Conservation (phyloP, 495 filamentous ascomycete species). For the Penicillium alfredii region DNA sequence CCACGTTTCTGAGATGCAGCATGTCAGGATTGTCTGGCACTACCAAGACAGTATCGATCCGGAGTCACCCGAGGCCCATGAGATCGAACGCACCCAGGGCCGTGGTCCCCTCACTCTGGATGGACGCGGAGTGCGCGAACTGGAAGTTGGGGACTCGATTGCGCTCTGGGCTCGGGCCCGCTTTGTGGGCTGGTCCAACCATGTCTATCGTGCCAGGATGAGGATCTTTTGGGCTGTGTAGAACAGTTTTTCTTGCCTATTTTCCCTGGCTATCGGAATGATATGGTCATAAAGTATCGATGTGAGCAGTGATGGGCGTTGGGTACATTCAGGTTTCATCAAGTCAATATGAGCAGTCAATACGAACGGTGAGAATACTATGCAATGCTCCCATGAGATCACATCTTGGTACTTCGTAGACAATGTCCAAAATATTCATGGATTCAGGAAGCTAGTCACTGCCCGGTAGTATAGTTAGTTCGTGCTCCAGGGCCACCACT, state of each 20-base stretch:
- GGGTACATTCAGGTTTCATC: too few species aligned
- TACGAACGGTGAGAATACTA: too few species aligned
- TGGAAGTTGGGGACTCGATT: constrained; percentile 59
- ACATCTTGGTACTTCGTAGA: too few species aligned
- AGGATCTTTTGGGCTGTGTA: constrained; percentile 60
- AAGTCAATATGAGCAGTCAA: too few species aligned
- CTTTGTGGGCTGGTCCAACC: constrained; percentile 58
- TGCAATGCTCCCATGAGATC: too few species aligned
- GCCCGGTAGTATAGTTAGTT: constrained; percentile 1
- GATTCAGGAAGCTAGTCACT: background rate
- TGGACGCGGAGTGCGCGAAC: constrained; percentile 49
- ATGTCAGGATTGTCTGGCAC: constrained; percentile 53
- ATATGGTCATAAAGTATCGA: too few species aligned
- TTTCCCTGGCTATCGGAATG: too few species aligned
- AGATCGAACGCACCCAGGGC: constrained; percentile 35
- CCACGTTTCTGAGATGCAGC: constrained; percentile 23
- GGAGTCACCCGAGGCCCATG: constrained; percentile 39
- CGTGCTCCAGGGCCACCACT: constrained; percentile 1
- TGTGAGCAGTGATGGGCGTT: too few species aligned
- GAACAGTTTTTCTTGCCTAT: too few species aligned
- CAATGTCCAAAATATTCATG: too few species aligned
- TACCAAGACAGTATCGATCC: constrained; percentile 41
- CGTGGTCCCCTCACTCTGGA: constrained; percentile 50
- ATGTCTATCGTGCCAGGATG: constrained; percentile 49
- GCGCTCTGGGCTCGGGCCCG: constrained; percentile 59